Evolutionary conservation across 805 yeast genomes (phyloP).

Genomic region (Danielia oregonensis): DNA sequence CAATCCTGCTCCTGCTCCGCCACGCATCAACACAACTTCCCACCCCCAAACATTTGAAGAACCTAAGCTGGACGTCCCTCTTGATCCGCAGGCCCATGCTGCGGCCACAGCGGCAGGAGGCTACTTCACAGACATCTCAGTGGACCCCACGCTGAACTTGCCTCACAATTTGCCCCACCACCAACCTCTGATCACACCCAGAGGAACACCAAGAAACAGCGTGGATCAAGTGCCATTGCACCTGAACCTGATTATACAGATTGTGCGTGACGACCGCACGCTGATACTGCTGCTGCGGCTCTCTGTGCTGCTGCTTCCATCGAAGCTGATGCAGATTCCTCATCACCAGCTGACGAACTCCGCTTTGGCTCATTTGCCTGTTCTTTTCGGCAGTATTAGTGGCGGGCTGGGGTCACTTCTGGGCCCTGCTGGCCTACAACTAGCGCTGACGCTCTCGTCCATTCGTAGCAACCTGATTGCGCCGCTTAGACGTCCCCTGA

Average conservation of each 20-base stretch:
- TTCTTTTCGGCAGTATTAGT: slow-evolving; percentile 40
- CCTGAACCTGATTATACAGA: slow-evolving; percentile 40
- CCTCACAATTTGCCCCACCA: slow-evolving; percentile 37
- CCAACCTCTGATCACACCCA: slow-evolving; percentile 21
- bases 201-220: slow-evolving; percentile 11
- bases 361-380: slow-evolving; percentile 43
- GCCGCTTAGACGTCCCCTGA: slow-evolving; percentile 16
- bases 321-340: slow-evolving; percentile 44
- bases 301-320: slow-evolving; percentile 40
- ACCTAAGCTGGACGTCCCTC: slow-evolving; percentile 23
- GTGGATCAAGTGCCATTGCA: slow-evolving; percentile 19
- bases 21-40: slow-evolving; percentile 14
- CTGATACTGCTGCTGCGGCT: slow-evolving; percentile 33
- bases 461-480: slow-evolving; percentile 38
- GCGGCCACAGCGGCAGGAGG: slow-evolving; percentile 34
- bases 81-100: slow-evolving; percentile 31
- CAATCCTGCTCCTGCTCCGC: neutral
- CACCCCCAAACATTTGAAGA: slow-evolving; percentile 21
- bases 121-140: slow-evolving; percentile 40
- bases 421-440: slow-evolving; percentile 34
- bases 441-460: slow-evolving; percentile 33
- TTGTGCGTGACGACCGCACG: slow-evolving; percentile 36
- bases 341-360: slow-evolving; percentile 40
- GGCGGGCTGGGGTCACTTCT: slow-evolving; percentile 40
- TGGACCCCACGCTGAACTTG: slow-evolving; percentile 44